Base-by-base conservation (phyloP, 129 eudicot species). In the Escallonia rubra region DNA sequence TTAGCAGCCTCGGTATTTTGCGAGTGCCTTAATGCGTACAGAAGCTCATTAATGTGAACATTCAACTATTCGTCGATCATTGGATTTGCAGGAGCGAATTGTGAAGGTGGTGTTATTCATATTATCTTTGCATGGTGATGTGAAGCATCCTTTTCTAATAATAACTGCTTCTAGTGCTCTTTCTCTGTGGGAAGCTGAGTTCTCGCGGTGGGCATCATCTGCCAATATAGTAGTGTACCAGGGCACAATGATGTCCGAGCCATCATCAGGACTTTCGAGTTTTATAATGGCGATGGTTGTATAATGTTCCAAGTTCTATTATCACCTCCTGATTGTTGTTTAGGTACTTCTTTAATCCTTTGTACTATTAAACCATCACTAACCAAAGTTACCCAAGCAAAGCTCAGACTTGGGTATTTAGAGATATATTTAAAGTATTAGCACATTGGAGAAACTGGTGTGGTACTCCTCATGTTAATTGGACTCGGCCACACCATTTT, bases 101-200 rank as follows among this genome's bases (percentile, higher is more conserved):
- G 45, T 57, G 41, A 79, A 74, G 74, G 82, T 76, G 80, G 82
- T 72, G 6, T 61, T 61, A 13, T 83, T 83, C 23, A 59, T 79
- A 64, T 74, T 67, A 66, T 76, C 85, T 10, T 65, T 83, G 62
- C 68, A 48, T 23, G 68, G 65, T 54, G 73, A 59, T 23, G 38
- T 65, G 53, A 75, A 57, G 10, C 64, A 65, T 11, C 88, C 88
- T 23, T 69, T 76, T 57, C 61, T 83, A 43, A 47, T 83, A 16
- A 60, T 76, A 69, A 72, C 80, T 55, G 40, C 74, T 50, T 51
- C 64, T 54, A 68, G 57, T 40, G 63, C 49, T 34, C 51, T 83
- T 54, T 63, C 80, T 12, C 68, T 59, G 69, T 83, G 82, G 85
- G 82, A 72, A 66, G 55, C 66, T 4, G 85, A 83, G 67, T 83